Conservation (phyloP, 2,329 filamentous ascomycete species). For the Elsinoe arachidis region DNA sequence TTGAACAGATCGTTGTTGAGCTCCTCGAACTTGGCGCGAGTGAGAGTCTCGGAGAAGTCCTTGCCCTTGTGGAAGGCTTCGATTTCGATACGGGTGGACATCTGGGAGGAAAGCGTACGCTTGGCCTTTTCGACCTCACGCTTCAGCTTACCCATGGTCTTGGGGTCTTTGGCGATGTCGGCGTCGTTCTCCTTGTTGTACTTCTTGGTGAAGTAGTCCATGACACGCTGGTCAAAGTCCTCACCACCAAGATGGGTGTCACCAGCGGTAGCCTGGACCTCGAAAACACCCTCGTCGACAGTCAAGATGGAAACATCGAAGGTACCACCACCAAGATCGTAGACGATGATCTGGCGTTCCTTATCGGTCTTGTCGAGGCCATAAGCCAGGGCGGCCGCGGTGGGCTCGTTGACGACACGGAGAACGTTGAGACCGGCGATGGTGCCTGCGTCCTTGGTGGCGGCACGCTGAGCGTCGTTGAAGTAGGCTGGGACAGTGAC, state of each 20-base stretch:
- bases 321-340: conserved; percentile 89
- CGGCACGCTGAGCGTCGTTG: conserved; percentile 96
- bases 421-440: conserved; percentile 93
- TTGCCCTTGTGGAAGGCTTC: conserved; percentile 95
- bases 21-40: conserved; percentile 98
- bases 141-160: conserved; percentile 99
- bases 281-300: conserved; percentile 67
- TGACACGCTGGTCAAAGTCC: conserved; percentile 96
- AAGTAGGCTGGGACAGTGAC: conserved; percentile 96
- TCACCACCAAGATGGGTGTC: conserved; percentile 97
- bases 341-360: conserved; percentile 84
- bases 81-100: conserved; percentile 57
- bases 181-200: conserved; percentile 98
- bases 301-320: conserved; percentile 88
- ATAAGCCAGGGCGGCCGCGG: conserved; percentile 89
- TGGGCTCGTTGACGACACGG: conserved; percentile 94
- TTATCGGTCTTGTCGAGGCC: conserved; percentile 78
- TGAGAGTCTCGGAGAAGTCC: conserved; percentile 96
- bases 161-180: conserved; percentile 86
- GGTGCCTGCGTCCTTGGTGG: conserved; percentile 86
- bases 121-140: conserved; percentile 99
- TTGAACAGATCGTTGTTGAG: conserved; percentile 99
- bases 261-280: conserved; percentile 90
- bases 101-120: conserved; percentile 61
- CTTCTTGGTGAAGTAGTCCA: conserved; percentile 89